Evolutionary conservation across 495 filamentous ascomycete genomes (phyloP), one percentile per base, ranked within the genome.

Genomic region (Neurospora sp.): DNA sequence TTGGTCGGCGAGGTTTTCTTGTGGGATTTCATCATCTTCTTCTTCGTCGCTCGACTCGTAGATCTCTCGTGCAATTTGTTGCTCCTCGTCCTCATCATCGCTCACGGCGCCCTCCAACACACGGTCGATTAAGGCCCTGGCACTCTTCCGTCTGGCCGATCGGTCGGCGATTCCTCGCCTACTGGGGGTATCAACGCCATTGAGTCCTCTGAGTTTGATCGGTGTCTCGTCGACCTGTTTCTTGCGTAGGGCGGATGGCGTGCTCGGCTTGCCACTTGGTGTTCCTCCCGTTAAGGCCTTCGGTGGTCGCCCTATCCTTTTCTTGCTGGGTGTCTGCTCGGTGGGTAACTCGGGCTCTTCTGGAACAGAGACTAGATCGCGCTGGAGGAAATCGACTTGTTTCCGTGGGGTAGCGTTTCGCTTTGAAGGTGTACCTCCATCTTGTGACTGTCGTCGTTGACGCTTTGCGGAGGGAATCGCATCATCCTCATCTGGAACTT

Each of bases 91-190:
- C 77, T 91, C 91, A 68, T 90, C 89, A 69, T 91, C 90, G 74
- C 93, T 91, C n/a, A 90, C 88, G 69, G 89, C 88, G 17, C 83
- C 87, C 8, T 81, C 83, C 17, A 88, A 81, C 37, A 87, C 86
- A 12, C 84, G 88, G 75, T 94, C 90, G 22, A 94, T 89, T 8
- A 96, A 79, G 7, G 88, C 87, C 65, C 90, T 87, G 4, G 90
- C 91, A 78, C 93, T 97, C 84, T 97, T 97, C 76, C 90, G 91
- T 76, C 93, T 89, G 3, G 94, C 95, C 1, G 94, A 97, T 8
- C 90, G 87, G 79, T 97, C 92, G 27, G 90, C 91, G 76, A 90
- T 92, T 70, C 86, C 87, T 61, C 85, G 83, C 76, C 86, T 86
- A 40, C 87, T 84, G 14, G 91, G 88, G 12, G 86, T 90, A 59